Percentiles rank a stretch among this genome's conserved stretches.
phyloP scores from a whole-genome alignment of 164 flowering plant genomes.

The Hamamelis virginiana region DNA sequence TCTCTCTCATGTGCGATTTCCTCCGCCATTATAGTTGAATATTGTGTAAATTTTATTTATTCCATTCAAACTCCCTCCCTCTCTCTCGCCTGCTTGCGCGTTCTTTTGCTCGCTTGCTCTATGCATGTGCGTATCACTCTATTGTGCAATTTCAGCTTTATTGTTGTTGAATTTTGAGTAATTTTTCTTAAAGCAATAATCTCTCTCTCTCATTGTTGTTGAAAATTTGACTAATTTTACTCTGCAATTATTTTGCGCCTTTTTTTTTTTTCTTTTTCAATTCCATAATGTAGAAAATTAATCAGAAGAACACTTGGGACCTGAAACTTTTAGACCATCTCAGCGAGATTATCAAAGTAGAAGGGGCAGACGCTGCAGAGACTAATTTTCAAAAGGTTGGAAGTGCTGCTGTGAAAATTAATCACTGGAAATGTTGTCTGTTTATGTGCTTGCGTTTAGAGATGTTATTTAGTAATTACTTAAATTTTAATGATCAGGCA shows the following conservation, averaged over 20 bases:
- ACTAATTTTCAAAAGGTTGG: conserved; percentile 93
- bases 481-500: conserved; percentile 48
- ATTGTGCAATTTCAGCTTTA: too few relatives aligned
- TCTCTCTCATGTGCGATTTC: too few relatives aligned
- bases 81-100: too few relatives aligned
- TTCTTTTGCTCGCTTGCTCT: too few relatives aligned
- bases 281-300: conserved; percentile 65
- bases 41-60: too few relatives aligned
- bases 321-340: conserved; percentile 86
- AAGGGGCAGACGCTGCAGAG: conserved; percentile 68
- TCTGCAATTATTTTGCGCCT: background rate
- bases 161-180: too few relatives aligned
- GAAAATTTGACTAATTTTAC: background rate
- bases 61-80: too few relatives aligned
- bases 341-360: conserved; percentile 71
- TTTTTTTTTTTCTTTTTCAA: background rate
- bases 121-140: too few relatives aligned
- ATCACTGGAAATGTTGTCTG: background rate
- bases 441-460: too few relatives aligned
- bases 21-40: too few relatives aligned
- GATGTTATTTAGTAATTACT: too few relatives aligned
- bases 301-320: conserved; percentile 97
- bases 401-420: background rate
- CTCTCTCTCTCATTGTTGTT: background rate
- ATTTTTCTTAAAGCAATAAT: too few relatives aligned